Conservation (phyloP, 805 yeast species). For the Candida krabiensis region DNA sequence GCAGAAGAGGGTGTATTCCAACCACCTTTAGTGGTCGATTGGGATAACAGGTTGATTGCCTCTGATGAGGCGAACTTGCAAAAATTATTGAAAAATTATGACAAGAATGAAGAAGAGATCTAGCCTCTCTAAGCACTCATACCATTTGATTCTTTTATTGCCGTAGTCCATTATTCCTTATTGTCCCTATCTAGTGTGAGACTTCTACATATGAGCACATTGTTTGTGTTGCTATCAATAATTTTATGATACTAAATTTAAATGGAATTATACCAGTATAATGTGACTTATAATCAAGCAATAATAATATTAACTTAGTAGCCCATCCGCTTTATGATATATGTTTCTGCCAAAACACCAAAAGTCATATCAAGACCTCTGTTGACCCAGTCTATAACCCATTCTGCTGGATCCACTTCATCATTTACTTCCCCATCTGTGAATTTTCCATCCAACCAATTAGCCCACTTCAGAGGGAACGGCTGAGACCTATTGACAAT, state of each 20-base stretch:
- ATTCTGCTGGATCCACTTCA: constrained; percentile 70
- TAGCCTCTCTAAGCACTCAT: constrained; percentile 1
- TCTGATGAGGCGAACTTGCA: constrained; percentile 44
- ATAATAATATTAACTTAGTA: constrained; percentile 37
- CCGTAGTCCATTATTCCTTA: no score
- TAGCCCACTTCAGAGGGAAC: constrained; percentile 86
- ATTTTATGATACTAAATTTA: no score
- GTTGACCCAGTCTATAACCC: constrained; percentile 79
- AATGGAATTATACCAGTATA: no score
- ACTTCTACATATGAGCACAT: no score
- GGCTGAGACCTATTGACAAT: constrained; percentile 82
- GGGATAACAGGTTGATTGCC: constrained; percentile 59
- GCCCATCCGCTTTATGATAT: constrained; percentile 90
- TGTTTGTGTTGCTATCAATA: neutral
- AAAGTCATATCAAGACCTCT: constrained; percentile 76
- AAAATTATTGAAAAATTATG: constrained; percentile 42
- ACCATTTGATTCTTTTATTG: no score
- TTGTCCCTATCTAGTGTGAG: no score
- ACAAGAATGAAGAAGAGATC: constrained; percentile 20
- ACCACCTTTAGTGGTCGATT: constrained; percentile 58
- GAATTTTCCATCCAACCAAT: constrained; percentile 71
- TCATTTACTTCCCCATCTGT: constrained; percentile 21
- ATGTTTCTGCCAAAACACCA: constrained; percentile 87
- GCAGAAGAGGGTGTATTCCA: constrained; percentile 29
- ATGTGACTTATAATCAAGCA: neutral